phyloP scores from a whole-genome alignment of 805 yeast species.

The Ogataea populi-albae region DNA sequence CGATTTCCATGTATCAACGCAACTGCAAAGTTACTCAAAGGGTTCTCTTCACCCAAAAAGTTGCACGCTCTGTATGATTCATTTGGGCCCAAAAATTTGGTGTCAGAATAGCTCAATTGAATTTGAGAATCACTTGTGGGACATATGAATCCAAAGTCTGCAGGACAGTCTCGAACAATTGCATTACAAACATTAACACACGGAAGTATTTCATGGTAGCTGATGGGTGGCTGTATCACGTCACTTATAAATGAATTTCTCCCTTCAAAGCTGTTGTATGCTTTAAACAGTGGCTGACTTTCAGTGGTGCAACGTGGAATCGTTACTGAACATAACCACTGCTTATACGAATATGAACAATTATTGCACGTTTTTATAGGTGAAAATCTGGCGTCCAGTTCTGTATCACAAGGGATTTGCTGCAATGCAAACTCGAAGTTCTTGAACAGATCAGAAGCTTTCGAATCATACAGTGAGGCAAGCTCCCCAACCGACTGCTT shows the following conservation, averaged over 20 bases:
- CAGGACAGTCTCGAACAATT: constrained; percentile 81
- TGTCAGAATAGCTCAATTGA: constrained; percentile 37
- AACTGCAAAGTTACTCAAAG: constrained; percentile 5
- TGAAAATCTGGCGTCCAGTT: constrained; percentile 64
- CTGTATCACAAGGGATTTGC: constrained; percentile 72
- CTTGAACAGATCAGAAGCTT: constrained; percentile 52
- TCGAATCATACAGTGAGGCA: constrained; percentile 55
- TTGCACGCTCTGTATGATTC: constrained; percentile 39
- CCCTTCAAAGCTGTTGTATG: constrained; percentile 47
- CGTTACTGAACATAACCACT: constrained; percentile 87
- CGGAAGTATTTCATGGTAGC: constrained; percentile 80
- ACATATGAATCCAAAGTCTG: constrained; percentile 70
- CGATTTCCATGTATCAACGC: not conserved
- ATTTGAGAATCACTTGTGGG: constrained; percentile 47
- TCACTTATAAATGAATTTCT: constrained; percentile 59
- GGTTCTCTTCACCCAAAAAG: constrained; percentile 3
- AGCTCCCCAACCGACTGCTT: constrained; percentile 34
- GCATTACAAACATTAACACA: constrained; percentile 78
- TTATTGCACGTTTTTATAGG: constrained; percentile 71
- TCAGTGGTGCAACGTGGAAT: constrained; percentile 80
- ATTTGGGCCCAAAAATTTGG: constrained; percentile 34
- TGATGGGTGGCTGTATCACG: constrained; percentile 48
- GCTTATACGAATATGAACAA: constrained; percentile 67
- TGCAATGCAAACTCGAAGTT: constrained; percentile 77
- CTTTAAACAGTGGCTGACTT: constrained; percentile 41